Conservation (phyloP, 2,329 filamentous ascomycete species). For the Sclerotinia nivalis region DNA sequence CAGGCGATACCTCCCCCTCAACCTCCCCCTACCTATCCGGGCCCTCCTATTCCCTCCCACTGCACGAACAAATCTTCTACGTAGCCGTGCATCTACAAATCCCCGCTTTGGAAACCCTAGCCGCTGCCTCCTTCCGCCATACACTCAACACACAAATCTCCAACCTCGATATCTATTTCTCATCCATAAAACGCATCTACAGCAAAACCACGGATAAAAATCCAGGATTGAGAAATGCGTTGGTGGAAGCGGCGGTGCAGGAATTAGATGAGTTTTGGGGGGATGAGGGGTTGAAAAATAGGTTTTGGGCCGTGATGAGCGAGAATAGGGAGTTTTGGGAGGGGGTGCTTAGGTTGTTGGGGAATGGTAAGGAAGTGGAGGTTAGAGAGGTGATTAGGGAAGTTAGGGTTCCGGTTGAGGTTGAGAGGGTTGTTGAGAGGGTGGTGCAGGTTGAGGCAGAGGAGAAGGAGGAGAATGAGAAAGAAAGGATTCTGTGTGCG, state of each 20-base stretch:
- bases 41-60: constrained; percentile 23
- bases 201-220: constrained; percentile 10
- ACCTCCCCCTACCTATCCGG: constrained; percentile 1
- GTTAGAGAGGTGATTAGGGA: constrained; percentile 24
- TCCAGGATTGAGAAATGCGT: constrained; percentile 25
- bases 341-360: constrained; percentile 27
- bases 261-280: constrained; percentile 29
- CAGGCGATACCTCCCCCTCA: constrained; percentile 20
- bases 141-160: constrained; percentile 26
- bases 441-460: background rate
- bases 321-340: constrained; percentile 30
- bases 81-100: constrained; percentile 28
- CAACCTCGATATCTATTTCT: constrained; percentile 22
- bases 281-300: constrained; percentile 11
- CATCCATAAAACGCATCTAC: constrained; percentile 27
- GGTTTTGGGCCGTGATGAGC: constrained; percentile 26
- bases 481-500: constrained; percentile 25
- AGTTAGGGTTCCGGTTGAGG: constrained; percentile 31
- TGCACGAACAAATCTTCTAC: constrained; percentile 31
- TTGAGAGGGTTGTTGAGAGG: constrained; percentile 21
- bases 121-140: constrained; percentile 26
- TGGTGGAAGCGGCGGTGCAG: constrained; percentile 29
- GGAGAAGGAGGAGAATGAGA: constrained; percentile 19
- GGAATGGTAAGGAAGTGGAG: constrained; percentile 10
- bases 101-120: constrained; percentile 22